Evolutionary conservation across 2,329 filamentous ascomycete genomes (phyloP).

Genomic region (Aureobasidium sp.): DNA sequence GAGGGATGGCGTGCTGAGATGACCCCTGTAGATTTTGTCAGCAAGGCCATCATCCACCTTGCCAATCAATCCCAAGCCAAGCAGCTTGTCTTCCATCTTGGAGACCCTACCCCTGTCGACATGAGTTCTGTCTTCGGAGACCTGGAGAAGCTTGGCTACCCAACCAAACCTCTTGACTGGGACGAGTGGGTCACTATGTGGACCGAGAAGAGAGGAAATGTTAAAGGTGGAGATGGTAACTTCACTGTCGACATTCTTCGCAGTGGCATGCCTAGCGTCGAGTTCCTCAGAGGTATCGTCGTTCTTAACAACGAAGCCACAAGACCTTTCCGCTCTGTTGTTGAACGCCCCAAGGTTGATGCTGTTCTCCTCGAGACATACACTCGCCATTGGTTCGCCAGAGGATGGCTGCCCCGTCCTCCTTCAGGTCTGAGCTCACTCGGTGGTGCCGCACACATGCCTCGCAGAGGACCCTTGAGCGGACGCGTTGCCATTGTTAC

Average conservation of each 20-base stretch:
- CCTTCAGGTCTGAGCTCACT: conserved; percentile 45
- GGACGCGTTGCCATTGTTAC: conserved; percentile 69
- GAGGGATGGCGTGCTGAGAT: conserved; percentile 72
- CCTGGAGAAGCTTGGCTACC: conserved; percentile 59
- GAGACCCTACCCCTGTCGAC: conserved; percentile 62
- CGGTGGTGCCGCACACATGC: conserved; percentile 35
- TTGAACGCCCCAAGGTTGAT: conserved; percentile 62
- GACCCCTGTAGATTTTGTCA: conserved; percentile 77
- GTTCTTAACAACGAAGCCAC: conserved; percentile 65
- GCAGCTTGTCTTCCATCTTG: conserved; percentile 63
- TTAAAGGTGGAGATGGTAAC: conserved; percentile 57
- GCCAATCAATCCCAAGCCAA: conserved; percentile 53
- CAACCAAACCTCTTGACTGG: conserved; percentile 57
- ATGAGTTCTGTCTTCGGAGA: conserved; percentile 56
- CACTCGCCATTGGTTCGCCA: conserved; percentile 68
- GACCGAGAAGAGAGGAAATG: conserved; percentile 58
- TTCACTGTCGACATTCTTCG: conserved; percentile 74
- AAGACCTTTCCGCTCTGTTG: conserved; percentile 46
- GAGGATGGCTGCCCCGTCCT: conserved; percentile 63
- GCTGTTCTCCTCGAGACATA: conserved; percentile 65
- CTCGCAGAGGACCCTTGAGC: conserved; percentile 49
- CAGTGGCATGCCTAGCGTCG: conserved; percentile 68
- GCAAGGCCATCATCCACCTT: conserved; percentile 62
- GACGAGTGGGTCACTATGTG: conserved; percentile 67
- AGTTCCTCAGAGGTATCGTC: conserved; percentile 61